Evolutionary conservation across 148 eudicot species (phyloP), one percentile per base, ranked within the genome.

Genomic region (Arbutus unedo): DNA sequence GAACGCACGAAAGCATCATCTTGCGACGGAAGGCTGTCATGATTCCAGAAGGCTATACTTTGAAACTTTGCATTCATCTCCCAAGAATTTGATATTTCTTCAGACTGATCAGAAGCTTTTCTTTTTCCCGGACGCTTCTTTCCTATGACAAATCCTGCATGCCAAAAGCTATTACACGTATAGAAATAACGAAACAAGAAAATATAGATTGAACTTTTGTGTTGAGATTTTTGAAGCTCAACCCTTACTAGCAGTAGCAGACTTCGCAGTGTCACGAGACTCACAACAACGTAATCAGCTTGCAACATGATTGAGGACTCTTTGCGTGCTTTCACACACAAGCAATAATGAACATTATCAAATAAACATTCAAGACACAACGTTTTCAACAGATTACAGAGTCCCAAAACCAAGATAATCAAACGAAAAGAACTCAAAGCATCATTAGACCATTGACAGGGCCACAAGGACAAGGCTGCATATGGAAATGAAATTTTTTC

Each of bases 1-100:
- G 93, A 81, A 68, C 99, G 99, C 86, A 90, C 59, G 79, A 84
- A 90, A 55, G 95, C 88, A 85, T 96, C 97, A 74, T 96, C 96
- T 85, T 92, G 89, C 5, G 99, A 96, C 59, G 98, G 99, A 80
- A 92, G 90, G 81, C 77, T 87, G 62, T 96, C 99, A 85, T 94
- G 98, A 85, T 96, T 96, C 99, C 99, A 96, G 25, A 91, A 85
- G 79, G 96, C 89, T 48, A 96, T 82, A 25, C 81, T 87, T 64
- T 88, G 80, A 84, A 89, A 92, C 77, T 91, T 90, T 74, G 98
- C 98, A 54, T 89, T 88, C 78, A 78, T 86, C 88, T 93, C 89
- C 99, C 99, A 96, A 55, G 56, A 73, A 71, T 86, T 86, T 57
- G 89, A 91, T 71, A 66, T 66, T 48, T 71, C 85, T 19, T 84